Base-by-base conservation (phyloP, 2,329 filamentous ascomycete species). In the Xylariaceae sp. region DNA sequence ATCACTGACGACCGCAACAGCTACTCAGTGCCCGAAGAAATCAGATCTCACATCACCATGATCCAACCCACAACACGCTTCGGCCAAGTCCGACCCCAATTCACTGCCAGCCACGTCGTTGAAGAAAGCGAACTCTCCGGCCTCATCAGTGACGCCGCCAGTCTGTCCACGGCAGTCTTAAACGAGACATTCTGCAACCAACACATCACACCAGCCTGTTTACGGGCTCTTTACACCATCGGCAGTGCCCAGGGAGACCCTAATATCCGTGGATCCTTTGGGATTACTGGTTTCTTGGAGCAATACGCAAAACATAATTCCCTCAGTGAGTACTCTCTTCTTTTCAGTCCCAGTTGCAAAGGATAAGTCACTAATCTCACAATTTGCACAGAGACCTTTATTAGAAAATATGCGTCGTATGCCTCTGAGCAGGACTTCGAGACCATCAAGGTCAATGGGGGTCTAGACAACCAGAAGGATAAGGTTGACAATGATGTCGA, bases 11-110 rank as follows among this genome's bases (percentile, higher is more conserved):
- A 2, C 26, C 31, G n/a, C 34, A 47, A n/a, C 12, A 71, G 76
- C 46, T 88, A 88, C 68, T 86, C 81, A 0, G 75, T 88, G 1
- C 86, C 85, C 0, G 72, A 73, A 49, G 68, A 75, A 0, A 68
- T 88, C 6, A 74, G 76, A 50, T 63, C 72, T 43, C 74, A 82
- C 62, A 75, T 88, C 54, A 79, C 81, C 55, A 75, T 86, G 64
- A 80, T 87, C 47, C 81, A 86, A 67, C 84, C 84, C 1, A 87
- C 84, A 0, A 87, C 81, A 3, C 75, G 79, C 40, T 87, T 87
- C 55, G 79, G 80, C 19, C 71, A 76, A 53, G 72, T 79, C 27
- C 68, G 66, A 32, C 61, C 76, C 2, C 74, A 79, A 54, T 65
- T 62, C 44, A 73, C 67, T 30, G 67, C 78, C 52, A 78, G 68